Base-by-base conservation (phyloP, 768 basidiomycete genomes). In the Pisolithus marmoratus region DNA sequence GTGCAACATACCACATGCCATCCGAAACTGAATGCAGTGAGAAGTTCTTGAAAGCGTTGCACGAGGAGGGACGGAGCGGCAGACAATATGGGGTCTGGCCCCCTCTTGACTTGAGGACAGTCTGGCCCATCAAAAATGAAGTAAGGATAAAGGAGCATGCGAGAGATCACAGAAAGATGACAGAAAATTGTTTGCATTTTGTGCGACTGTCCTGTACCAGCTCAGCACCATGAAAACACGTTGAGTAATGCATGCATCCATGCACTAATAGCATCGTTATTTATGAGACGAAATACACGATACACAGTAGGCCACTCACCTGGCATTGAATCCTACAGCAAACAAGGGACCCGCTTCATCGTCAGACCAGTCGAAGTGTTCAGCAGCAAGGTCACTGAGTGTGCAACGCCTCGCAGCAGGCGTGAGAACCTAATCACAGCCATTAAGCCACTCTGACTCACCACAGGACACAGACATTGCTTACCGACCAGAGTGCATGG, bases 71-170 rank as follows among this genome's bases (percentile, higher is more conserved):
- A n/a, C n/a, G n/a, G n/a, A n/a, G n/a, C n/a, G n/a, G n/a, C n/a
- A n/a, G n/a, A n/a, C n/a, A n/a, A n/a, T n/a, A n/a, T n/a, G n/a
- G n/a, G n/a, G n/a, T n/a, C n/a, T n/a, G n/a, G n/a, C n/a, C n/a
- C n/a, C n/a, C n/a, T 65, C 61, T 81, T 81, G 38, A 65, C 54
- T 4, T 50, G 40, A 7, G 80, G 78, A 34, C 76, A 67, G n/a
- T 65, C 46, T 0, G 70, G 67, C 0, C 80, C 80, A 63, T 82
- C 76, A 54, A 81, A 80, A 0, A 81, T 74, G 58, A 81, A 78
- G 1, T 80, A 61, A 7, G 70, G 68, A 1, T 70, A 60, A 36
- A 77, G 56, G 1, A 74, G 70, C 3, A 69, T 58, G 8, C 67
- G 53, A 2, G 75, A 58, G 5, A 81, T 60, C 0, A 63, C 55